Conservation (phyloP, 768 basidiomycete genomes). For the Peribolospora kevripleyi region DNA sequence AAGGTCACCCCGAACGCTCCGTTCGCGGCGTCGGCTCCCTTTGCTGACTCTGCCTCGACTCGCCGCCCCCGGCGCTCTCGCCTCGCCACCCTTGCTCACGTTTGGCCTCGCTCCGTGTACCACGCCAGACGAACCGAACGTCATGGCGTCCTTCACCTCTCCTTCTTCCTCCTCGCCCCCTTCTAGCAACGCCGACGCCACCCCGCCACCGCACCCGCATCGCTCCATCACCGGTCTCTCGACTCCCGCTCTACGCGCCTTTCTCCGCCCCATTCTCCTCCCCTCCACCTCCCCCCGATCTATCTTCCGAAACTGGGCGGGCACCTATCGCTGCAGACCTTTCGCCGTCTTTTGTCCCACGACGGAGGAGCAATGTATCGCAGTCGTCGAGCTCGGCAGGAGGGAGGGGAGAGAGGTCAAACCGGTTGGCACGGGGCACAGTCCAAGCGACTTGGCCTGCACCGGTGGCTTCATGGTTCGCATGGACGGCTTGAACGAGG, state of each 20-base stretch:
- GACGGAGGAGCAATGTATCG: slow-evolving; percentile 39
- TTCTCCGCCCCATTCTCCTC: slow-evolving; percentile 34
- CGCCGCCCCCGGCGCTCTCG: too few relatives aligned
- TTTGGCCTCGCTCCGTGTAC: too few relatives aligned
- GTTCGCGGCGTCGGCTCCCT: too few relatives aligned
- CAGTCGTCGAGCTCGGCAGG: slow-evolving; percentile 56
- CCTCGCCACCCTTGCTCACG: too few relatives aligned
- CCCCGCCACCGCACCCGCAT: too few relatives aligned
- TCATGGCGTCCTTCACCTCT: too few relatives aligned
- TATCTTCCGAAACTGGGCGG: slow-evolving; percentile 65
- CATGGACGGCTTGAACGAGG: slow-evolving; percentile 41
- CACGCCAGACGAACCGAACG: too few relatives aligned
- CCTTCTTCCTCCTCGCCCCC: too few relatives aligned
- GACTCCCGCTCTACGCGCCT: slow-evolving; percentile 28
- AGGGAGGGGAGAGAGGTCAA: slow-evolving; percentile 46
- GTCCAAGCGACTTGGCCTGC: slow-evolving; percentile 79
- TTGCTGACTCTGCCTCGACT: too few relatives aligned
- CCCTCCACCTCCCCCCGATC: slow-evolving; percentile 22
- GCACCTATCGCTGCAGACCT: slow-evolving; percentile 46
- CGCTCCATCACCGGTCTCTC: slow-evolving; percentile 19
- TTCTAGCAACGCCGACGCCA: too few relatives aligned
- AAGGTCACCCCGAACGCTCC: too few relatives aligned
- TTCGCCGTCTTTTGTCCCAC: slow-evolving; percentile 51
- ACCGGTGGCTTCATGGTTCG: slow-evolving; percentile 62
- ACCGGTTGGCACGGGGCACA: slow-evolving; percentile 73